phyloP scores from a whole-genome alignment of 2,329 filamentous ascomycete genomes.

The Aspergillus sp. region DNA sequence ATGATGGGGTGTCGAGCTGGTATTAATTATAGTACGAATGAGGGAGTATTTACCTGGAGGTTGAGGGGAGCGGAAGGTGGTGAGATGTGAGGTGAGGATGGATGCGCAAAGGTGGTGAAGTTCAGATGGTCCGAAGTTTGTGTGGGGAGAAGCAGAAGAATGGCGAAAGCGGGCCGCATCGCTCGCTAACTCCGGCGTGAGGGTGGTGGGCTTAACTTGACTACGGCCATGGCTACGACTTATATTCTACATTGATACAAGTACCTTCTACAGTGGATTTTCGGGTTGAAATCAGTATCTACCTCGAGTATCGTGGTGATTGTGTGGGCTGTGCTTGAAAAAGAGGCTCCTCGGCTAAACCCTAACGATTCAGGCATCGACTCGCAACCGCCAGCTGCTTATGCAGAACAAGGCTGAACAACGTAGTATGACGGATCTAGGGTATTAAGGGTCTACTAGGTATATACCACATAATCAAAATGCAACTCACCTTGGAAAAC shows the following conservation, averaged over 20 bases:
- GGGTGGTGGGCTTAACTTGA: not conserved
- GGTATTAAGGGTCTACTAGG: not conserved
- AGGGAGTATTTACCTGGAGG: slow-evolving; percentile 2
- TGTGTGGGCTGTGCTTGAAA: slow-evolving; percentile 13
- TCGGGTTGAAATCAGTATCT: not conserved
- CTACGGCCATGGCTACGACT: slow-evolving; percentile 2
- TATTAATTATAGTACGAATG: not conserved
- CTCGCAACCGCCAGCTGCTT: not conserved
- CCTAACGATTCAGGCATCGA: slow-evolving; percentile 27
- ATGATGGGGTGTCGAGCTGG: not conserved
- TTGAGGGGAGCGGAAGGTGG: slow-evolving; percentile 11
- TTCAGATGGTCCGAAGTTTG: slow-evolving; percentile 15
- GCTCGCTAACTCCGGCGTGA: slow-evolving; percentile 10
- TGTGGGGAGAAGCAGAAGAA: slow-evolving; percentile 15
- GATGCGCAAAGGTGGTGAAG: slow-evolving; percentile 27
- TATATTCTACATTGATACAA: not conserved
- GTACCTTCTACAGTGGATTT: not conserved
- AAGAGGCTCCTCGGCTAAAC: slow-evolving; percentile 40
- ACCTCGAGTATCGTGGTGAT: not conserved
- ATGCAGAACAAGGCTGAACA: not conserved
- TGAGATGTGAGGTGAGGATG: slow-evolving; percentile 11
- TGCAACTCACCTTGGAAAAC: not conserved
- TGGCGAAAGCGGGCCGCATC: slow-evolving; percentile 13
- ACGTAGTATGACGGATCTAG: not conserved
- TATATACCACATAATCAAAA: not conserved